Evolutionary conservation across 345 rosid genomes (phyloP), one percentile per base, ranked within the genome.

Genomic region (Nasturtium officinale): DNA sequence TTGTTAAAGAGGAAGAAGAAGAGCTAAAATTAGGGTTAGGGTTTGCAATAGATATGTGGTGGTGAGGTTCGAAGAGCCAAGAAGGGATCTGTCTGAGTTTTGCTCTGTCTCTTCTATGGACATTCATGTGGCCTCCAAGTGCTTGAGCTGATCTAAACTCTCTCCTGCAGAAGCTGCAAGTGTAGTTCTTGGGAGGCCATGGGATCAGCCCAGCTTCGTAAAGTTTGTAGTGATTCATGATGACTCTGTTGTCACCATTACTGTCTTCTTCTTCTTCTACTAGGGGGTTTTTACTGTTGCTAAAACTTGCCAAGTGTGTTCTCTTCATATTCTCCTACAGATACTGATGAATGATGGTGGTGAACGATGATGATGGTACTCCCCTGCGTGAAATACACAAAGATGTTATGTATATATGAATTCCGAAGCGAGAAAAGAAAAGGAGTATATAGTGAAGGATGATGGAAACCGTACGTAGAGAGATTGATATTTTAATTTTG

Each of bases 91-190:
- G 83, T 60, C 79, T 84, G 50, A 83, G 56, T 80, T 78, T 83
- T 55, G 91, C 89, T 71, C 87, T 83, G 75, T 87, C 91, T 83
- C 86, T 83, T 53, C 91, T 83, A 58, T 87, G 91, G n/a, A 87
- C 87, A 62, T 87, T 87, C 91, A 85, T 87, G 64, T 87, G 91
- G n/a, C 91, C 91, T 17, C 91, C 91, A 55, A 87, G 86, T 45
- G 90, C 90, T 82, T 87, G 90, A 76, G 90, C 90, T 26, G 90
- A 83, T 75, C 64, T 83, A 68, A 87, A 87, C 23, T 80, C 83
- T 73, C 88, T 75, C 68, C 77, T 78, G 65, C 90, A 87, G 68
- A 85, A 87, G 78, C 72, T 85, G 65, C 90, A 87, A 45, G 75
- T 58, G 73, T 85, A 87, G 74, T 84, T 84, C 50, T 82, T 82